Evolutionary conservation across 768 basidiomycete species (phyloP).

Genomic region (Clavaria fumosa): DNA sequence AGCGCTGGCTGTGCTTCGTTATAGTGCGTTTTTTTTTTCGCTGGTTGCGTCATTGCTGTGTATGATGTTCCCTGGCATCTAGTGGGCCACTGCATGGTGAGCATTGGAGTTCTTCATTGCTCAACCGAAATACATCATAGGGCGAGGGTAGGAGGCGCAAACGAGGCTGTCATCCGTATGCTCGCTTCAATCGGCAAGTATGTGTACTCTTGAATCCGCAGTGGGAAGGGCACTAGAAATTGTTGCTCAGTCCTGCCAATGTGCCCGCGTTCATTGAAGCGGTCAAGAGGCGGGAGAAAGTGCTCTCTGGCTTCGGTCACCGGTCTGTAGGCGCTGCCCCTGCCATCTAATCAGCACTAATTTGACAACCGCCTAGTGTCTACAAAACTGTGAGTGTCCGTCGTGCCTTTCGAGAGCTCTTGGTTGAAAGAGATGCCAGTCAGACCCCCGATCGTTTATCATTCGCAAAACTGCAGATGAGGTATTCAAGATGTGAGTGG

Average conservation of each 20-base stretch:
- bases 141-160: constrained; percentile 51
- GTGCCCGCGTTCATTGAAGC: constrained; percentile 75
- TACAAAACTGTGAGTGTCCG: constrained; percentile 49
- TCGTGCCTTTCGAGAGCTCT: constrained; percentile 1
- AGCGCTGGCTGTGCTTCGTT: constrained; percentile 79
- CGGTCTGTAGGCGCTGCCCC: constrained; percentile 27
- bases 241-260: constrained; percentile 51
- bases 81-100: constrained; percentile 61
- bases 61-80: background rate
- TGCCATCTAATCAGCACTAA: background rate
- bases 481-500: constrained; percentile 69
- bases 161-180: constrained; percentile 93
- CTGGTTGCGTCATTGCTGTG: background rate
- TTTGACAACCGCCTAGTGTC: constrained; percentile 24
- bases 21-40: constrained; percentile 45
- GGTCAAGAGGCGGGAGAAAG: constrained; percentile 79
- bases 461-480: constrained; percentile 83
- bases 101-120: constrained; percentile 6
- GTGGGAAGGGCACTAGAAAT: no score
- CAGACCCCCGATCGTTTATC: constrained; percentile 83
- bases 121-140: constrained; percentile 1
- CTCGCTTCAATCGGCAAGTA: constrained; percentile 74
- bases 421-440: constrained; percentile 27
- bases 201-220: constrained; percentile 17
- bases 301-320: constrained; percentile 84